Base-by-base conservation (phyloP, 1,284 basidiomycete species). In the Austropuccinia psidii region DNA sequence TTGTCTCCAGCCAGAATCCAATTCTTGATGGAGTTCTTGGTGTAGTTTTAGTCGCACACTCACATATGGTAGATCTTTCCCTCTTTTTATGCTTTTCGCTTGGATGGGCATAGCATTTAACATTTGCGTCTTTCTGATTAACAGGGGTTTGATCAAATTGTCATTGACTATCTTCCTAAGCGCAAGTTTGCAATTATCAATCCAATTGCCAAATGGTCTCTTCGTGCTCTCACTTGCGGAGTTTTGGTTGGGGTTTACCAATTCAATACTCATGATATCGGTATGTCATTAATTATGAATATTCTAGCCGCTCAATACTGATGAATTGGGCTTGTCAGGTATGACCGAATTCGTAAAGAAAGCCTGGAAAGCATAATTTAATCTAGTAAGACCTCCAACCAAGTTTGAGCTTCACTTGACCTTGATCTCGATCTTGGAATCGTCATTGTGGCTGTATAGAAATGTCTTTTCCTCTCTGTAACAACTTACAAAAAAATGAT, bases 261-360 rank as follows among this genome's bases (percentile, higher is more conserved):
- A 82, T 96, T 96, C 85, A 95, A 96, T 84, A 96, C 93, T 52
- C 91, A 94, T 81, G 95, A 98, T 80, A 88, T 98, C 78, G 94
- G 94, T 92, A 76, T 77, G 87, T 83, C 24, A 45, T 19, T 35
- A 21, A n/a, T 73, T 39, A 29, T 31, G 9, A 50, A 60, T 21
- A 33, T 1, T 52, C 64, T 45, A 67, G 54, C 52, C 35, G 66
- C 76, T 75, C 64, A 62, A 52, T 66, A 21, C 75, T 19, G 43
- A 35, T 45, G 29, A 72, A 58, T 17, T 33, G 43, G 33, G 65
- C 65, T 49, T 35, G 19, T n/a, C 21, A 88, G 88, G 88, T 77
- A 81, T 90, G 76, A 89, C 88, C 41, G 89, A 90, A 82, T 81
- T 89, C 76, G 84, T 89, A 77, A 82, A 84, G 76, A 84, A 85